A percentile compares a stretch with the other conserved stretches of the same genome.
Evolutionary conservation across 257 asterid genomes (phyloP).

Genomic region (Ehretia macrophylla): DNA sequence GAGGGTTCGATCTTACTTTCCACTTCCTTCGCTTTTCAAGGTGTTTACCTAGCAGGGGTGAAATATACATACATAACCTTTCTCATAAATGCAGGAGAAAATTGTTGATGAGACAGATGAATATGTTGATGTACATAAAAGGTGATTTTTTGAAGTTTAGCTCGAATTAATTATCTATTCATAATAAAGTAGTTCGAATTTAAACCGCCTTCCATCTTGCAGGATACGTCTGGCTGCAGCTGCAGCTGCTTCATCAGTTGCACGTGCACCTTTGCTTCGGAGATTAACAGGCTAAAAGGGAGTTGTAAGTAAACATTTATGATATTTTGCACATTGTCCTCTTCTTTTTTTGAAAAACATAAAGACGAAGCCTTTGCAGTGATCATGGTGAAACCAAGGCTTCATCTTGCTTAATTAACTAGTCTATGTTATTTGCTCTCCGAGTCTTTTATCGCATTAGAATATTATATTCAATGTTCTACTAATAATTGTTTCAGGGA

Average conservation of each 20-base stretch:
- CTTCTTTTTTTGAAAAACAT: background rate
- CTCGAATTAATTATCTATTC: background rate
- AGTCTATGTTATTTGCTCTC: no score
- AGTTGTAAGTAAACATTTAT: constrained; percentile 46
- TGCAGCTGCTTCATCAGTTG: constrained; percentile 85
- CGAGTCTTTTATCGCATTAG: background rate
- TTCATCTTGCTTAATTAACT: no score
- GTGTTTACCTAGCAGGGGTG: no score
- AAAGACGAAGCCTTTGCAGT: background rate
- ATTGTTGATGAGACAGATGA: constrained; percentile 95
- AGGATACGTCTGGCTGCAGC: constrained; percentile 96
- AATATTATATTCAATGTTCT: background rate
- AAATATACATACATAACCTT: background rate
- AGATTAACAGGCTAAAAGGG: constrained; percentile 52
- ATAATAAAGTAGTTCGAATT: background rate
- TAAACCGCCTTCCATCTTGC: constrained; percentile 21
- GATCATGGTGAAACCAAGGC: background rate
- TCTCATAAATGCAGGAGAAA: constrained; percentile 60
- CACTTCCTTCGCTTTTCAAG: background rate
- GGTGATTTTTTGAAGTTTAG: constrained; percentile 31
- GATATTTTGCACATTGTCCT: background rate
- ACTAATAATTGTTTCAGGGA: constrained; percentile 41
- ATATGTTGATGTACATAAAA: constrained; percentile 83
- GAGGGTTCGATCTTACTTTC: constrained; percentile 5
- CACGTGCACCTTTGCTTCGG: constrained; percentile 76